These are phyloP conservation scores for Dipteronia sinensis DNA, from an alignment of 345 rosid species.

Conservation along the genomic window DNA sequence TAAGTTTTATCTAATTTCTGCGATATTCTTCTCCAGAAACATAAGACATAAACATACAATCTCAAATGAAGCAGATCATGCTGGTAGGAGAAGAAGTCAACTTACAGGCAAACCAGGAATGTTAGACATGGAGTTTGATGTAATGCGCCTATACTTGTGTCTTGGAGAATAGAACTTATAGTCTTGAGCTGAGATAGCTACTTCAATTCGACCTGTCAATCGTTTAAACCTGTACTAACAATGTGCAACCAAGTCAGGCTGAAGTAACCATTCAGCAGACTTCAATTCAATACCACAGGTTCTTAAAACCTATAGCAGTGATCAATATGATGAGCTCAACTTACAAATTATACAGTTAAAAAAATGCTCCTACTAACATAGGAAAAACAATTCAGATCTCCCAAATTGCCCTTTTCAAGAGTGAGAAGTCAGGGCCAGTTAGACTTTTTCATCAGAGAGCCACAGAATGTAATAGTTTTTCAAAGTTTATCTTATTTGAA, in stretches of 20 bases:
- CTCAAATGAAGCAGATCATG: constrained; percentile 1
- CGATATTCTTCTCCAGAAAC: neutral
- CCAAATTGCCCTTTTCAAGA: neutral
- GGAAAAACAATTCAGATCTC: too few relatives aligned
- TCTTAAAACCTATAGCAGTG: neutral
- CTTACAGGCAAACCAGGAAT: constrained; percentile 73
- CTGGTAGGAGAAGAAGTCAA: constrained; percentile 7
- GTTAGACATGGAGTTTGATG: constrained; percentile 49
- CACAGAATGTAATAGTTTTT: neutral
- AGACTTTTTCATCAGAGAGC: neutral
- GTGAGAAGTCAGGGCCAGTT: neutral
- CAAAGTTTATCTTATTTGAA: neutral
- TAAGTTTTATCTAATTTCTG: neutral
- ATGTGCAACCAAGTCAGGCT: constrained; percentile 28
- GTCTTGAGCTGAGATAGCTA: constrained; percentile 69
- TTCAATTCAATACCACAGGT: constrained; percentile 9
- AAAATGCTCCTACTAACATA: neutral
- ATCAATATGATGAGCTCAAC: neutral
- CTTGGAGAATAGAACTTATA: constrained; percentile 90
- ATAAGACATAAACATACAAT: constrained; percentile 6
- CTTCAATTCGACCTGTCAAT: constrained; percentile 82
- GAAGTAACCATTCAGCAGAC: neutral
- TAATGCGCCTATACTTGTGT: constrained; percentile 74
- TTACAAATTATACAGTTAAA: neutral
- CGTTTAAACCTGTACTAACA: constrained; percentile 66